These are phyloP conservation scores for Avena atlantica DNA, from an alignment of 176 grass and related monocot genomes.

Conservation along the genomic window DNA sequence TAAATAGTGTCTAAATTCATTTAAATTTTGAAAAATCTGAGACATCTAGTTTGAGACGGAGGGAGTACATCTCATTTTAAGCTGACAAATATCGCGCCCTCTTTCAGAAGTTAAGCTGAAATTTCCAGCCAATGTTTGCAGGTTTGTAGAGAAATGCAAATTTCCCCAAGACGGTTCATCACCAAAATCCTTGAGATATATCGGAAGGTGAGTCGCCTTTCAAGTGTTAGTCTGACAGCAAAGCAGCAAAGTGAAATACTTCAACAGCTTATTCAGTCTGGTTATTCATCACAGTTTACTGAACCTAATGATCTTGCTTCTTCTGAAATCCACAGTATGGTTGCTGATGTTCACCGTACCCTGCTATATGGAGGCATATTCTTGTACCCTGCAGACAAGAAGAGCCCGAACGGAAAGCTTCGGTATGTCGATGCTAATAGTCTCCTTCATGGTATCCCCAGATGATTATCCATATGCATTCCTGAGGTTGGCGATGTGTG, in stretches of 20 bases:
- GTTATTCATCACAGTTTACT: background rate
- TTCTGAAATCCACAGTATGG: slow-evolving; percentile 64
- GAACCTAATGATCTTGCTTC: background rate
- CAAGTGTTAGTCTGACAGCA: background rate
- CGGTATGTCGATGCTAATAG: slow-evolving; percentile 50
- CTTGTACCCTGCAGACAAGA: slow-evolving; percentile 92
- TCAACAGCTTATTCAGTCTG: background rate
- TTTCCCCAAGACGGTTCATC: slow-evolving; percentile 77
- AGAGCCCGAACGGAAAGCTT: slow-evolving; percentile 85
- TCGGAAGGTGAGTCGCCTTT: slow-evolving; percentile 70
- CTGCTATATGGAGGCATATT: slow-evolving; percentile 95
- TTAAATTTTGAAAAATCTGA: too few relatives aligned
- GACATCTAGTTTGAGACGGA: too few relatives aligned
- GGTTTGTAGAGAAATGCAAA: slow-evolving; percentile 93
- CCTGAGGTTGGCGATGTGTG: slow-evolving; percentile 5
- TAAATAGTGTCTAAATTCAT: too few relatives aligned
- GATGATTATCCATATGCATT: slow-evolving; percentile 7
- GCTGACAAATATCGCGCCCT: background rate
- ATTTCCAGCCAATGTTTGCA: slow-evolving; percentile 37
- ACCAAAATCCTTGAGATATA: slow-evolving; percentile 95
- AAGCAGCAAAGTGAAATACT: background rate
- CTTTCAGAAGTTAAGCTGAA: slow-evolving; percentile 30
- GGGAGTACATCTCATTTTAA: background rate
- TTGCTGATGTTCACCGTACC: slow-evolving; percentile 93
- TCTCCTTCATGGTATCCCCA: background rate